These are phyloP conservation scores for Jaapia argillacea DNA, from an alignment of 768 basidiomycete species.

Conservation along the genomic window DNA sequence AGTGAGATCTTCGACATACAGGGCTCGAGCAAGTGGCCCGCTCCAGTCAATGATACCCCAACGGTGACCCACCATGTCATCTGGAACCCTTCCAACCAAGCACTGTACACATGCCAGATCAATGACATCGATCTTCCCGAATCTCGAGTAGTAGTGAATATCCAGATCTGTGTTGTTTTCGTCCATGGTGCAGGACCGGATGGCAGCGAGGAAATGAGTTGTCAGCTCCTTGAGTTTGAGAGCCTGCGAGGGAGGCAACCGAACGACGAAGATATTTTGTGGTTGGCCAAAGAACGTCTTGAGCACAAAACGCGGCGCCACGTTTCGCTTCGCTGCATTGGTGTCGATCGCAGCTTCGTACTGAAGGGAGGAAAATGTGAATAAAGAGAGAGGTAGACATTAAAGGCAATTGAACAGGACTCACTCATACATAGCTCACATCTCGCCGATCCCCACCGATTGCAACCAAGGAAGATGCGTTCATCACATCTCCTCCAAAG, in stretches of 20 bases:
- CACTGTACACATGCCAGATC: conserved; percentile 16
- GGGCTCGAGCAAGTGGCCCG: conserved; percentile 7
- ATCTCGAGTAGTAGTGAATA: conserved; percentile 10
- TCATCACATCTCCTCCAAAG: conserved; percentile 20
- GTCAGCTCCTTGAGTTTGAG: conserved; percentile 9
- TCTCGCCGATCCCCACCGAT: conserved; percentile 16
- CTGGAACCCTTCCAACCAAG: conserved; percentile 15
- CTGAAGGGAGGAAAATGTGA: conserved; percentile 14
- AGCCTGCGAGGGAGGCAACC: conserved; percentile 7
- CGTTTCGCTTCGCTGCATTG: conserved; percentile 8
- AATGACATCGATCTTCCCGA: conserved; percentile 9
- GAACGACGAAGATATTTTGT: conserved; percentile 18
- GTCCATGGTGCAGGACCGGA: conserved; percentile 10
- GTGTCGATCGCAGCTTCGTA: conserved; percentile 23
- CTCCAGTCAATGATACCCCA: conserved; percentile 19
- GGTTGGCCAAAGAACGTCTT: conserved; percentile 24
- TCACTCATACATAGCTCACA: conserved; percentile 23
- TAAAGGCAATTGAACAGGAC: conserved; percentile 5
- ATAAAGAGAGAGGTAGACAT: background rate
- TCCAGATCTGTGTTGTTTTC: conserved; percentile 2
- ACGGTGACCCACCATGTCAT: conserved; percentile 4
- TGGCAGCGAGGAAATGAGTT: conserved; percentile 16
- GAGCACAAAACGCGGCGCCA: background rate
- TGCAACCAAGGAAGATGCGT: conserved; percentile 9
- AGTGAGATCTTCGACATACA: conserved; percentile 1